These are phyloP conservation scores for Breviolum minutum DNA, from an alignment of 73 alveolate genomes.

Conservation along the genomic window DNA sequence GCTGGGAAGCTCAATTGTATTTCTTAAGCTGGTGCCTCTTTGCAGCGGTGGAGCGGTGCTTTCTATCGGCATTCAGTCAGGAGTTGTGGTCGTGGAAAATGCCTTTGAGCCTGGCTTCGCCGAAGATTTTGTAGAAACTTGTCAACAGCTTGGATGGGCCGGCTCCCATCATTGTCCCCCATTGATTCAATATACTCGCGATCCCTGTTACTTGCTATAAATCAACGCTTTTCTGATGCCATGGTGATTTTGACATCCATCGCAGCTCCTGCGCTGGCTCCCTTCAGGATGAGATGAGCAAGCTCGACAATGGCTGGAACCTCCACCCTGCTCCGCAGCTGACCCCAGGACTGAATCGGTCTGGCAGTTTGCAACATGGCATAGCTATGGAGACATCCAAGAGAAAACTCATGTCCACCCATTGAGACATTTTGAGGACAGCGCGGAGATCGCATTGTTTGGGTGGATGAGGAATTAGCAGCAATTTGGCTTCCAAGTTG, in stretches of 20 bases:
- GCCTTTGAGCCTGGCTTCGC: conserved; percentile 23
- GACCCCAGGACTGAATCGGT: conserved; percentile 38
- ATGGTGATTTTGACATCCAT: background rate
- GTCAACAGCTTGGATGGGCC: background rate
- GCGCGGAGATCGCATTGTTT: conserved; percentile 71
- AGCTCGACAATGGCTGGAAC: conserved; percentile 79
- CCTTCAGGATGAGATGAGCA: conserved; percentile 36
- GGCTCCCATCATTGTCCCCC: no score
- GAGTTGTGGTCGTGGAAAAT: conserved; percentile 36
- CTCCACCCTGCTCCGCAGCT: conserved; percentile 73
- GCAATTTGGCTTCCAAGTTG: background rate
- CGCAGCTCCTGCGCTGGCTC: background rate
- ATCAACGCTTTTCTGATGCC: no score
- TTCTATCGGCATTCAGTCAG: background rate
- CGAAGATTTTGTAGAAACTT: background rate
- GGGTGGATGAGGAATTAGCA: conserved; percentile 70
- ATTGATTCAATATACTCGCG: no score
- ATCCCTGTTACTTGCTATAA: no score
- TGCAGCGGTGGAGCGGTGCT: background rate
- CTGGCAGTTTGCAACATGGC: no score
- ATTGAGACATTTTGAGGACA: background rate
- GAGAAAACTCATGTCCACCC: background rate
- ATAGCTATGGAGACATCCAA: no score
- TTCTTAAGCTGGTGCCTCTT: no score
- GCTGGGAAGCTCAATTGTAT: no score